A percentile compares a stretch with the other conserved stretches of the same genome.
These are phyloP conservation scores for Suillus spraguei DNA, from an alignment of 768 basidiomycete genomes.

Conservation along the genomic window DNA sequence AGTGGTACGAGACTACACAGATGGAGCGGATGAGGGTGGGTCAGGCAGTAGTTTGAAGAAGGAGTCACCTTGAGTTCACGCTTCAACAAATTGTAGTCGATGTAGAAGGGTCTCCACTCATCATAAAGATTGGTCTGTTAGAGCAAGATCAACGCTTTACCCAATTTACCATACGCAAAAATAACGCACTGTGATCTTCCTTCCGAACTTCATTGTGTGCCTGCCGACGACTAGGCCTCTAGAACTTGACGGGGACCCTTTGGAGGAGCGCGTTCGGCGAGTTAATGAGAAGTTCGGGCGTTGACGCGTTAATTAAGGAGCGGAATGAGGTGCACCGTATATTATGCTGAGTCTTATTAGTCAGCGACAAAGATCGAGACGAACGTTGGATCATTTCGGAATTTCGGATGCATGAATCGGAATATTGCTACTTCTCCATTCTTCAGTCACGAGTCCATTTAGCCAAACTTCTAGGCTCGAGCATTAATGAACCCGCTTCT, in stretches of 20 bases:
- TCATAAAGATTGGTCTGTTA: slow-evolving; percentile 77
- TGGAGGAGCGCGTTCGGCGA: background rate
- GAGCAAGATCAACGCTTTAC: background rate
- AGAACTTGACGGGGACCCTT: background rate
- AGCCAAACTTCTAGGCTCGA: background rate
- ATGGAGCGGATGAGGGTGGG: background rate
- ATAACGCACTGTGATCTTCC: slow-evolving; percentile 65
- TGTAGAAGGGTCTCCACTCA: slow-evolving; percentile 90
- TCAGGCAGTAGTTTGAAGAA: background rate
- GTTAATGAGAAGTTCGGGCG: background rate
- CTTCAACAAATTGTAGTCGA: slow-evolving; percentile 89
- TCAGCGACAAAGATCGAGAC: background rate
- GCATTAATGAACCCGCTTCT: background rate
- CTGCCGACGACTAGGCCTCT: background rate
- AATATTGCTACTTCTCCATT: background rate
- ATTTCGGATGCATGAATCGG: no score
- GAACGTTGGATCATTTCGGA: no score
- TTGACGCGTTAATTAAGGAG: slow-evolving; percentile 1
- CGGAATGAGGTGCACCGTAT: no score
- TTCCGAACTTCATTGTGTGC: slow-evolving; percentile 74
- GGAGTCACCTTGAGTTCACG: slow-evolving; percentile 78
- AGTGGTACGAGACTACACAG: slow-evolving; percentile 50
- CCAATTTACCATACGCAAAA: background rate
- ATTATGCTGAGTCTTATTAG: background rate
- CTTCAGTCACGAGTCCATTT: background rate